Conservation (phyloP, 768 basidiomycete species). For the Phanerochaete sordida region DNA sequence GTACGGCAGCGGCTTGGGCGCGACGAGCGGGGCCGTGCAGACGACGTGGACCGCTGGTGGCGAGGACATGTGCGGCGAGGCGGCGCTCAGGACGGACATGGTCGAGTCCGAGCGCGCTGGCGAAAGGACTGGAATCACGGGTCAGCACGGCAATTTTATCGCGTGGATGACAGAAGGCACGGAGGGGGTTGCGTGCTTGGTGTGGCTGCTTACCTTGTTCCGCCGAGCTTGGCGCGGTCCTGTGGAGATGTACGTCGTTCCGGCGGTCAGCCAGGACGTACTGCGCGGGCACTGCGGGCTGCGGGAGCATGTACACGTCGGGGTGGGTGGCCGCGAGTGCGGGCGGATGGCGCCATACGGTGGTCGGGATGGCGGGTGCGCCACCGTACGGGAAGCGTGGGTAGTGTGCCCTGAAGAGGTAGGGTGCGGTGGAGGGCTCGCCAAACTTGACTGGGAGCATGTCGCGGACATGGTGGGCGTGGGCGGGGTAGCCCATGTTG, state of each 20-base stretch:
- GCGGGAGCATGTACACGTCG: not conserved
- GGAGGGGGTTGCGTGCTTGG: too few relatives aligned
- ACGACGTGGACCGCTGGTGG: slow-evolving; percentile 41
- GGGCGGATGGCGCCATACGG: not conserved
- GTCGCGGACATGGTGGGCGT: slow-evolving; percentile 3
- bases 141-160: not conserved
- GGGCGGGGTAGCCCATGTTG: slow-evolving; percentile 1
- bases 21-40: slow-evolving; percentile 65
- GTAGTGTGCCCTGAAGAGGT: not conserved
- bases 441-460: slow-evolving; percentile 7
- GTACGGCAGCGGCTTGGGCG: slow-evolving; percentile 66
- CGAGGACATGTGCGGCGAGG: slow-evolving; percentile 25
- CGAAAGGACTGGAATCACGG: not conserved
- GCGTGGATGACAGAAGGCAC: not conserved
- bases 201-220: not conserved
- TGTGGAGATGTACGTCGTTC: not conserved
- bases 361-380: not conserved
- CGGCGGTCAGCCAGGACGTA: not conserved
- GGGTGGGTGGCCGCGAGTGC: not conserved
- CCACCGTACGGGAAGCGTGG: not conserved
- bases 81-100: slow-evolving; percentile 23
- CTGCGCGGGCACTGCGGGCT: too few relatives aligned
- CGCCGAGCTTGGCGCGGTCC: not conserved
- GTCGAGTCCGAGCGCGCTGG: slow-evolving; percentile 4
- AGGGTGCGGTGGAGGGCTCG: not conserved